Percentiles rank a stretch among this genome's conserved stretches.
These are phyloP conservation scores for Margaritispora aquatica DNA, from an alignment of 495 filamentous ascomycete genomes.

Conservation along the genomic window DNA sequence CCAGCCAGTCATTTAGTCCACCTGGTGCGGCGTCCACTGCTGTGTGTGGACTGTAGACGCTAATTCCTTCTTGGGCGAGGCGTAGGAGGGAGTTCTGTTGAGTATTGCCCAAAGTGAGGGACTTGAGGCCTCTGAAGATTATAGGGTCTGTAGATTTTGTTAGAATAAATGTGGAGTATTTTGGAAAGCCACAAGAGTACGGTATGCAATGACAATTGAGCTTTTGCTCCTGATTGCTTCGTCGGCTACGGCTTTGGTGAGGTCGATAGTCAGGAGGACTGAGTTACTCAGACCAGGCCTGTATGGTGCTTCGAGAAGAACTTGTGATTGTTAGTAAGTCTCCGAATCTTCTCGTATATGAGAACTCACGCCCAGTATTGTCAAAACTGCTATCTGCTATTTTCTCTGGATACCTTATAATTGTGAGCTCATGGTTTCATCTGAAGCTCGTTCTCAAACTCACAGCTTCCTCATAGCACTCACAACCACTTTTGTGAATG, in stretches of 20 bases:
- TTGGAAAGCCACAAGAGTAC: too few relatives aligned
- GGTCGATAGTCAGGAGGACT: conserved; percentile 85
- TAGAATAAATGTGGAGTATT: too few relatives aligned
- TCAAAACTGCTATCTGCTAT: conserved; percentile 90
- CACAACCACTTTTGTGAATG: conserved; percentile 74
- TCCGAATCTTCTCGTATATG: conserved; percentile 23
- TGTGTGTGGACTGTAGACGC: conserved; percentile 93
- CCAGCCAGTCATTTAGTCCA: conserved; percentile 93
- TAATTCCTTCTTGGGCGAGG: conserved; percentile 82
- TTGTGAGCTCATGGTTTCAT: conserved; percentile 16
- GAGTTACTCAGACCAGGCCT: conserved; percentile 45
- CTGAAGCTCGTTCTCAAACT: conserved; percentile 25
- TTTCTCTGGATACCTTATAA: conserved; percentile 72
- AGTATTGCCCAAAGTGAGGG: conserved; percentile 72
- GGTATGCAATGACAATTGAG: conserved; percentile 83
- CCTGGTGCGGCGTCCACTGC: conserved; percentile 84
- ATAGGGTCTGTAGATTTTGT: conserved; percentile 97
- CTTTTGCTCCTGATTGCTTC: conserved; percentile 75
- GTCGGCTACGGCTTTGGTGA: conserved; percentile 83
- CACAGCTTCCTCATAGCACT: conserved; percentile 77
- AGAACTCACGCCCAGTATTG: conserved; percentile 89
- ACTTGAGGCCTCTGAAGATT: conserved; percentile 88
- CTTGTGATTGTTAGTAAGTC: conserved; percentile 31
- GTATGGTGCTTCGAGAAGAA: conserved; percentile 71
- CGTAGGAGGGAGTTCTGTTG: conserved; percentile 82